phyloP scores from a whole-genome alignment of 306 rosid genomes.

The Casuarina cunninghamiana region DNA sequence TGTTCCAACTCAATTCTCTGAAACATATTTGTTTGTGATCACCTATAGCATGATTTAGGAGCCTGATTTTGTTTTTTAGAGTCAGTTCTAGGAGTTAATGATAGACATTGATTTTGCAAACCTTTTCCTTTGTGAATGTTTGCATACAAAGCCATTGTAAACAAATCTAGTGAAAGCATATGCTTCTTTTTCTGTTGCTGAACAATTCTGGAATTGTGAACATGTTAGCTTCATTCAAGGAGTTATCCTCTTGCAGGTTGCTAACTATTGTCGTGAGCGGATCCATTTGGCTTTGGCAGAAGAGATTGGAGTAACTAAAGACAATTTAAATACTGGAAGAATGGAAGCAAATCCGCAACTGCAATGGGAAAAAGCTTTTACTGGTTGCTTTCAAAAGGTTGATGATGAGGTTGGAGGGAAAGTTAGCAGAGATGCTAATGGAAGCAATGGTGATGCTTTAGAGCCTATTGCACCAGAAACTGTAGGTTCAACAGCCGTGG shows the following conservation, averaged over 20 bases:
- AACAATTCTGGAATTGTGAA: not conserved
- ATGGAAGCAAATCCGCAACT: conserved; percentile 31
- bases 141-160: not conserved
- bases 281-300: conserved; percentile 54
- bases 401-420: conserved; percentile 58
- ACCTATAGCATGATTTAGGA: not conserved
- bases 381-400: conserved; percentile 45
- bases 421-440: conserved; percentile 19
- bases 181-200: not conserved
- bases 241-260: conserved; percentile 44
- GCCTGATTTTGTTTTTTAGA: not conserved
- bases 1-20: not conserved
- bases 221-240: conserved; percentile 18
- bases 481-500: conserved; percentile 64
- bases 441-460: conserved; percentile 26
- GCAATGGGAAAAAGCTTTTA: conserved; percentile 50
- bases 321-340: conserved; percentile 26
- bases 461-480: conserved; percentile 58
- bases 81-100: not conserved
- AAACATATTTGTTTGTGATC: not conserved
- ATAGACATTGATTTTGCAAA: not conserved
- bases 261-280: conserved; percentile 54
- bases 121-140: not conserved
- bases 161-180: not conserved
- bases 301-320: conserved; percentile 37